Evolutionary conservation across 2,329 filamentous ascomycete genomes (phyloP), one percentile per base, ranked within the genome.

Genomic region (Apiospora malaysiana): DNA sequence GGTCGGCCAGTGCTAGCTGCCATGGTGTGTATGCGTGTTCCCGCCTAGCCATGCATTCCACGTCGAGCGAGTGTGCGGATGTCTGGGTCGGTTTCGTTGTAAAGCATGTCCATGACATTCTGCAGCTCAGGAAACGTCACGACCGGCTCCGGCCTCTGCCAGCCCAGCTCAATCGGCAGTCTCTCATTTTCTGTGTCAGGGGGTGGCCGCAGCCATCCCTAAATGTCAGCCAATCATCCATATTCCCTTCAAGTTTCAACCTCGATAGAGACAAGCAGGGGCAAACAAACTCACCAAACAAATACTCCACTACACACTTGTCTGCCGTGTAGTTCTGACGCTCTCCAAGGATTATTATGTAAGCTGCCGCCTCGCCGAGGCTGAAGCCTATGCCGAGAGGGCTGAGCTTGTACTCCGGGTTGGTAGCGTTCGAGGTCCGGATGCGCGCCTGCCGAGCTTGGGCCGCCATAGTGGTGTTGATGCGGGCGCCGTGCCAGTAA

Each of bases 341-440:
- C 72, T 86, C 81, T 0, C 87, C 87, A 46, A 88, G 83, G 0
- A 81, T 82, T 14, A 86, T 79, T 10, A 88, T 80, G 1, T 83
- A 83, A 8, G 85, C 85, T 1, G 83, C 80, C 0, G 85, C 75
- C 78, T 88, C 86, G 5, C 85, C 86, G 0, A 85, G 74, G 70
- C 82, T 85, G 72, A 87, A 88, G 8, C 77, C 70, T 71, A 84
- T 81, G 1, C 79, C 82, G 0, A 77, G 75, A 0, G 77, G 73
- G 0, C 82, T 83, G 76, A 88, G 84, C 0, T 73, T 79, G 74
- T 85, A 89, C 0, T 79, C 79, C 0, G 86, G 85, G 73, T 89
- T 89, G 67, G 75, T 81, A 0, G 85, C 80, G 32, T 80, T 80
- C 1, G 84, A 87, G 21, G 79, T 79, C 69, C 84, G 73, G 65